A percentile compares a stretch with the other conserved stretches of the same genome.
Evolutionary conservation across 1,284 basidiomycete species (phyloP).

Genomic region (Ganoderma boninense): DNA sequence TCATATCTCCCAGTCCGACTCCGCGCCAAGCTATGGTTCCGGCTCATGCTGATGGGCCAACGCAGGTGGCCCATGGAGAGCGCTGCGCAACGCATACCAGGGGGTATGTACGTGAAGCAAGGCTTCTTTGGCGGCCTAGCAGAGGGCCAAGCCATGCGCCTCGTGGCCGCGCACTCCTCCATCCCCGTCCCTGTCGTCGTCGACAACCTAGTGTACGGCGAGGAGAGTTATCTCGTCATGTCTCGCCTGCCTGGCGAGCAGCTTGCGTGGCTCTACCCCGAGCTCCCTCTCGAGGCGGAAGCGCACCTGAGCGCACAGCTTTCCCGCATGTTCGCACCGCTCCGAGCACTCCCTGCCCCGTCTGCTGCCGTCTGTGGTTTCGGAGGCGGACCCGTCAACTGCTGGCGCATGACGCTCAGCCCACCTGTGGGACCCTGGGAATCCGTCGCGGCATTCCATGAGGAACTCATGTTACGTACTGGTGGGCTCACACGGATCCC

Average conservation of each 20-base stretch:
- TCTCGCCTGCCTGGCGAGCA: not conserved
- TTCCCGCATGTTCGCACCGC: constrained; percentile 15
- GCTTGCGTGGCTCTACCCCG: not conserved
- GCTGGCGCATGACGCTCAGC: constrained; percentile 7
- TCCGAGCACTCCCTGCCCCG: constrained; percentile 21
- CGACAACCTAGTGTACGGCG: constrained; percentile 17
- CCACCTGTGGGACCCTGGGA: constrained; percentile 16
- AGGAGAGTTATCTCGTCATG: not conserved
- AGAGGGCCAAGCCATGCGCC: constrained; percentile 18
- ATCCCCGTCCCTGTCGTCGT: constrained; percentile 19
- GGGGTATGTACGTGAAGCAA: constrained; percentile 23
- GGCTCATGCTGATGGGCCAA: not conserved
- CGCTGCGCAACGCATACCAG: constrained; percentile 14
- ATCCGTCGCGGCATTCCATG: constrained; percentile 11
- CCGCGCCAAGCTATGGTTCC: not conserved
- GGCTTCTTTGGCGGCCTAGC: not conserved
- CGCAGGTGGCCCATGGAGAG: not conserved
- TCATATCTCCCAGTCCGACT: not conserved
- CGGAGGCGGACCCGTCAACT: constrained; percentile 19
- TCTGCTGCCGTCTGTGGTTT: constrained; percentile 19
- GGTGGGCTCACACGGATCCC: not conserved
- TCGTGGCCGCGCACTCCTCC: constrained; percentile 8
- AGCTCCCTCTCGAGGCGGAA: constrained; percentile 16
- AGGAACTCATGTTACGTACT: constrained; percentile 5
- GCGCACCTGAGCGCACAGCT: constrained; percentile 17